These are phyloP conservation scores for Prunus davidiana DNA, from an alignment of 306 rosid species.

Conservation along the genomic window DNA sequence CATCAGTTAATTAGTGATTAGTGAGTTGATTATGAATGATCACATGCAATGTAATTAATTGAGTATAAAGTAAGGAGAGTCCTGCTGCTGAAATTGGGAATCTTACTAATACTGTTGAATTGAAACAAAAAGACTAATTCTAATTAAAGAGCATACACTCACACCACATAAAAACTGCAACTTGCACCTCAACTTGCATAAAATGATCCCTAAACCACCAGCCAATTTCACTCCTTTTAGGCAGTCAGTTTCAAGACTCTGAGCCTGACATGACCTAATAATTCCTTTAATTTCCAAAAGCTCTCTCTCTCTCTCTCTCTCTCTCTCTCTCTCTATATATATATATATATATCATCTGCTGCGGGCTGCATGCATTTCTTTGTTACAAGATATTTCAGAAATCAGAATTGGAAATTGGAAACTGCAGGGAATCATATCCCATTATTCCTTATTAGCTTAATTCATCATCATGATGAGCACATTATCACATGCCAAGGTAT, in stretches of 20 bases:
- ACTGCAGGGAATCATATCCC: background rate
- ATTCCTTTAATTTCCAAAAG: background rate
- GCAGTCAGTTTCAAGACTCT: constrained; percentile 45
- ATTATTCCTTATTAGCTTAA: background rate
- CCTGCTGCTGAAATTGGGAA: background rate
- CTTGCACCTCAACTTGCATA: constrained; percentile 46
- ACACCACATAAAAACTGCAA: constrained; percentile 34
- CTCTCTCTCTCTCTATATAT: too few relatives aligned
- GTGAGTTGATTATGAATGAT: too few relatives aligned
- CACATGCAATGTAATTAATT: too few relatives aligned
- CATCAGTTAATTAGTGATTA: too few relatives aligned
- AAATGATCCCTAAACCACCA: constrained; percentile 22
- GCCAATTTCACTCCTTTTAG: constrained; percentile 32
- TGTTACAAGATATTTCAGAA: too few relatives aligned
- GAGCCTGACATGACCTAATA: background rate
- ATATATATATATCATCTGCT: too few relatives aligned
- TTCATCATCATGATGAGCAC: background rate
- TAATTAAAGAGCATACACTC: background rate
- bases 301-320: background rate
- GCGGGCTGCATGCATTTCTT: too few relatives aligned
- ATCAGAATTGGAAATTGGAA: background rate
- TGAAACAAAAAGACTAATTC: background rate
- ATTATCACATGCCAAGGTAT: background rate
- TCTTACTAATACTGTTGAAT: background rate
- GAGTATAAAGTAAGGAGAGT: too few relatives aligned